Evolutionary conservation across 176 grass and related monocot species (phyloP).

Genomic region (Saccharum spontaneum): DNA sequence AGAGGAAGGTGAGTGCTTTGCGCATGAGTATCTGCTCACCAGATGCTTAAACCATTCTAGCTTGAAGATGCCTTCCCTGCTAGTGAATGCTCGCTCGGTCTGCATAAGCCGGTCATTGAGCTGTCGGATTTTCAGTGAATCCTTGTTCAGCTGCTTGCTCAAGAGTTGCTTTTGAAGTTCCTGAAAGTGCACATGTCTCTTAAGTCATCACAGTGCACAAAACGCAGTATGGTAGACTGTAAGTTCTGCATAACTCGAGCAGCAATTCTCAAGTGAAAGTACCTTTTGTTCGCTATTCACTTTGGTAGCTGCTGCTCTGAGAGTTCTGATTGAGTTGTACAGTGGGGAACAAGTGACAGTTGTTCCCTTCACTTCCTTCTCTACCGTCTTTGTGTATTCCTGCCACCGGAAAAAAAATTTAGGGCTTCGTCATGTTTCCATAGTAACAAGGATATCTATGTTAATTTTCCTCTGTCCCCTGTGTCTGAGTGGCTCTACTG

Average conservation of each 20-base stretch:
- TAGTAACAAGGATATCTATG: neutral
- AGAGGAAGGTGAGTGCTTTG: neutral
- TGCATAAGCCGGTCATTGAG: slow-evolving; percentile 80
- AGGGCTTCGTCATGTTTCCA: neutral
- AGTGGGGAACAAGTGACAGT: slow-evolving; percentile 64
- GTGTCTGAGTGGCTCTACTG: neutral
- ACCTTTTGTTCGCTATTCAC: slow-evolving; percentile 72
- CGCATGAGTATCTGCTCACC: slow-evolving; percentile 39
- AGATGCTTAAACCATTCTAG: slow-evolving; percentile 89
- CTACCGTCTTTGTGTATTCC: slow-evolving; percentile 43
- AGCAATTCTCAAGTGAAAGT: slow-evolving; percentile 10
- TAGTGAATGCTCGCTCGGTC: slow-evolving; percentile 81
- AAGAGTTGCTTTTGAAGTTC: slow-evolving; percentile 40
- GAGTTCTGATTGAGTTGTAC: slow-evolving; percentile 61
- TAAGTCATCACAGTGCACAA: neutral
- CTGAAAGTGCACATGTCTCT: slow-evolving; percentile 30
- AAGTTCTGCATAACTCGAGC: neutral
- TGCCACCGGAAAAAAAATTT: slow-evolving; percentile 14
- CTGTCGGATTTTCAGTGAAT: slow-evolving; percentile 59
- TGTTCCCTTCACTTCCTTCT: slow-evolving; percentile 44
- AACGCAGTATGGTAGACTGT: neutral
- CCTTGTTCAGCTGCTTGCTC: slow-evolving; percentile 48
- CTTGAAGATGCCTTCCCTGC: slow-evolving; percentile 57
- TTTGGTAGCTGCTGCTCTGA: slow-evolving; percentile 46
- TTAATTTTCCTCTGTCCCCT: neutral